Evolutionary conservation across 1,284 basidiomycete genomes (phyloP), one percentile per base, ranked within the genome.

Genomic region (Cryptococcus sp.): DNA sequence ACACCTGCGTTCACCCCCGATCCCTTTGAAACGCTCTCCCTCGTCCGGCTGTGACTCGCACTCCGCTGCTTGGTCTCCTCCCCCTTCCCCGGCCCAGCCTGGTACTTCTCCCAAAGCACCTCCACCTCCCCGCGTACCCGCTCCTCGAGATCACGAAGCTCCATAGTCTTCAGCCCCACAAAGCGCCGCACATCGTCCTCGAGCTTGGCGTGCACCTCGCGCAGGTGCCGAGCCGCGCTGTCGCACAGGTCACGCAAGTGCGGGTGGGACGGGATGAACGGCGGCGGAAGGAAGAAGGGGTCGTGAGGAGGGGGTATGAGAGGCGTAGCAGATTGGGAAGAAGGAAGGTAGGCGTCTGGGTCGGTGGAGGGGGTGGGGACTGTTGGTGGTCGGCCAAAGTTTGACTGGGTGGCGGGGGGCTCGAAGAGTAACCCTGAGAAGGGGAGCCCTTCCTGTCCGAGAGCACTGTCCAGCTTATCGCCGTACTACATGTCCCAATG

Each of bases 251-350:
- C 62, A 8, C 71, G 62, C 69, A 78, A 67, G 56, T 78, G 63
- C 46, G 72, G 54, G 57, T 77, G 62, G 63, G 72, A 55, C 69
- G 81, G 71, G 64, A 79, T 74, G 77, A 82, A 75, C 53, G 74
- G 66, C 52, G 78, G 68, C 53, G 78, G 67, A 40, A 78, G 64
- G 74, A 79, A 79, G 72, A 76, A 76, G 42, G 72, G 76, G 49
- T 77, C 76, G 16, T 68, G 69, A 12, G 73, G 57, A 2, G 67
- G 66, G 0, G 73, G 68, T 3, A 74, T 64, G 38, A 72, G 56
- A 18, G 44, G 43, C n/a, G 20, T 39, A 23, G 46, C 46, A 20
- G n/a, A 38, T 39, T 40, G 53, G 11, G 49, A 38, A 21, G 48
- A 39, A 12, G 48, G 37, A 8, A 20, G 4, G 21, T 50, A 50